A percentile compares a stretch with the other conserved stretches of the same genome.
phyloP scores from a whole-genome alignment of 176 grass and related monocot genomes.

The Oryza longistaminata region DNA sequence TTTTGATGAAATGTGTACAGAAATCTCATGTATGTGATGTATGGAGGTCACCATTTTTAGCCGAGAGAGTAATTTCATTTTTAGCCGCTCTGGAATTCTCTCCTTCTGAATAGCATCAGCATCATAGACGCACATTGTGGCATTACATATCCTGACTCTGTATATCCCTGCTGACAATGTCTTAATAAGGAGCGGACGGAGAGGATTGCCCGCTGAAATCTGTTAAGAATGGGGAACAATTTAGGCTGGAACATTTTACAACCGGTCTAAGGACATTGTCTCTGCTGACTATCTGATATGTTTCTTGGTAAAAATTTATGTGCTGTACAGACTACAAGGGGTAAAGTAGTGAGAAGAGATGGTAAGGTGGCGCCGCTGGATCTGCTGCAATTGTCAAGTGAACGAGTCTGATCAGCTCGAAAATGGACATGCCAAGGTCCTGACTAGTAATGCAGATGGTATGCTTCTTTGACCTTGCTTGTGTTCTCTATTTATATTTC shows the following conservation, averaged over 20 bases:
- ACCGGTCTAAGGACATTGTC: neutral
- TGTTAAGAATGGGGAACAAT: neutral
- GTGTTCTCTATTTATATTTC: neutral
- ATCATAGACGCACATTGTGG: neutral
- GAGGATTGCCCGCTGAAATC: neutral
- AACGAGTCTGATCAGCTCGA: constrained; percentile 52
- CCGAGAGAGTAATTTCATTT: neutral
- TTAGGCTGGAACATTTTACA: neutral
- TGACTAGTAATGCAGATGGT: constrained; percentile 50
- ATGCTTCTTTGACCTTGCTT: constrained; percentile 7
- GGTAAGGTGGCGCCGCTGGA: constrained; percentile 64
- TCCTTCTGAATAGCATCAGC: neutral
- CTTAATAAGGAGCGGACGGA: neutral
- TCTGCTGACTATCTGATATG: neutral
- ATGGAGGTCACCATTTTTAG: neutral
- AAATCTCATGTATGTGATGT: neutral
- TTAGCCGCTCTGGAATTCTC: neutral
- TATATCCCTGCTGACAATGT: neutral
- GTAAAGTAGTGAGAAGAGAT: constrained; percentile 5
- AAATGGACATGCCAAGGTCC: constrained; percentile 45
- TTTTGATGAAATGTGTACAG: neutral
- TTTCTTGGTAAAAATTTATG: constrained; percentile 28
- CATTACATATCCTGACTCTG: neutral
- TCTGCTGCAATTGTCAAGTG: constrained; percentile 63
- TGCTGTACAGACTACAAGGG: constrained; percentile 20